Conservation (phyloP, 441 rosid species). For the Adansonia rubrostipa region DNA sequence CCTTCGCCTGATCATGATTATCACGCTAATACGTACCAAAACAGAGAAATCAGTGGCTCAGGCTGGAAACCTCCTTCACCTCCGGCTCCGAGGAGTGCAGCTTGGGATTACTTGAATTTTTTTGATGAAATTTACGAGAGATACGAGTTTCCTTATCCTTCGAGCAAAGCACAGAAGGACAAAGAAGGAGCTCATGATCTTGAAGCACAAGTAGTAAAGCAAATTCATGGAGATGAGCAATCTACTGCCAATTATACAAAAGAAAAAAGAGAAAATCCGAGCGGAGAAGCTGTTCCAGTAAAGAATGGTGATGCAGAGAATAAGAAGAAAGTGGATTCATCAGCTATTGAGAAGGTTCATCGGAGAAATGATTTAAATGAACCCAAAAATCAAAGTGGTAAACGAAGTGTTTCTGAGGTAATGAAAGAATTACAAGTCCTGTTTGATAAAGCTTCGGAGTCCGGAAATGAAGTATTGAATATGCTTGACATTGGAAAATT, state of each 20-base stretch:
- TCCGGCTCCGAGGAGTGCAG: constrained; percentile 42
- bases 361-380: constrained; percentile 18
- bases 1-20: constrained; percentile 25
- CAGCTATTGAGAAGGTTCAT: constrained; percentile 19
- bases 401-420: constrained; percentile 32
- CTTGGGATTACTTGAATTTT: constrained; percentile 67
- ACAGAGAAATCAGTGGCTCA: constrained; percentile 19
- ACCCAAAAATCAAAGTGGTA: constrained; percentile 29
- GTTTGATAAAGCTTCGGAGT: constrained; percentile 54
- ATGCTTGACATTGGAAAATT: constrained; percentile 51
- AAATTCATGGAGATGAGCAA: constrained; percentile 18
- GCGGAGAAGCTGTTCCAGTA: background rate
- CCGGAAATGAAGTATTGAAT: constrained; percentile 51
- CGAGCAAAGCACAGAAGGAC: constrained; percentile 30
- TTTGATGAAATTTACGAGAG: constrained; percentile 52
- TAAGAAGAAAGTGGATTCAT: constrained; percentile 14
- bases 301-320: constrained; percentile 6
- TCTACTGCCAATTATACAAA: constrained; percentile 16
- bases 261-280: constrained; percentile 19
- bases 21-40: constrained; percentile 20
- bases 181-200: constrained; percentile 28
- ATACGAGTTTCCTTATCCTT: constrained; percentile 36
- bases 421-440: constrained; percentile 42
- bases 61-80: constrained; percentile 48
- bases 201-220: constrained; percentile 18